These are phyloP conservation scores for Sporormia fimetaria DNA, from an alignment of 495 filamentous ascomycete species.

Conservation along the genomic window DNA sequence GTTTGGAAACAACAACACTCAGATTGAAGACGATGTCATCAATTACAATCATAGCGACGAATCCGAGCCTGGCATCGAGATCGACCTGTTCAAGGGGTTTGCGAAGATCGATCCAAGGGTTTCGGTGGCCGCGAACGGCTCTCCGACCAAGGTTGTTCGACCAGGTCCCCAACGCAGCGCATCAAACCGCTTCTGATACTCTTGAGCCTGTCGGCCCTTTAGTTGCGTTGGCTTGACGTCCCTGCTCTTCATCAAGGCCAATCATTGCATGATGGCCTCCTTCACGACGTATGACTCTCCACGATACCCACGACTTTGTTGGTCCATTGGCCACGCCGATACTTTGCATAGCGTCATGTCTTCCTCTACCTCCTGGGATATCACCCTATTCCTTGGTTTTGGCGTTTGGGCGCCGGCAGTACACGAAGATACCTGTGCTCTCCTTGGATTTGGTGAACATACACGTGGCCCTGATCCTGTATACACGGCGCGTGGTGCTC, in stretches of 20 bases:
- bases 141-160: conserved; percentile 11
- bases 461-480: too few species aligned
- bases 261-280: too few species aligned
- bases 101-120: conserved; percentile 64
- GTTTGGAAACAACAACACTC: too few species aligned
- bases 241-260: too few species aligned
- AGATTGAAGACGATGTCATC: conserved; percentile 52
- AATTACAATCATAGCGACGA: conserved; percentile 45
- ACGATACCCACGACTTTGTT: conserved; percentile 6
- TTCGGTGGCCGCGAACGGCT: conserved; percentile 19
- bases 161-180: conserved; percentile 12
- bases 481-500: too few species aligned
- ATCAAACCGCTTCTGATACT: conserved; percentile 15
- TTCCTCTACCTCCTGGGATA: not conserved
- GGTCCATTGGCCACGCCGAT: too few species aligned
- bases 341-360: not conserved
- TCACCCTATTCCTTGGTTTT: not conserved
- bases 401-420: not conserved
- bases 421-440: not conserved
- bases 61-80: conserved; percentile 41
- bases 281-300: too few species aligned
- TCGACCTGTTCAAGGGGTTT: conserved; percentile 83
- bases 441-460: not conserved
- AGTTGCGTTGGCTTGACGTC: not conserved
- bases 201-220: not conserved